phyloP scores from a whole-genome alignment of 306 rosid species.

The Inga oerstediana region DNA sequence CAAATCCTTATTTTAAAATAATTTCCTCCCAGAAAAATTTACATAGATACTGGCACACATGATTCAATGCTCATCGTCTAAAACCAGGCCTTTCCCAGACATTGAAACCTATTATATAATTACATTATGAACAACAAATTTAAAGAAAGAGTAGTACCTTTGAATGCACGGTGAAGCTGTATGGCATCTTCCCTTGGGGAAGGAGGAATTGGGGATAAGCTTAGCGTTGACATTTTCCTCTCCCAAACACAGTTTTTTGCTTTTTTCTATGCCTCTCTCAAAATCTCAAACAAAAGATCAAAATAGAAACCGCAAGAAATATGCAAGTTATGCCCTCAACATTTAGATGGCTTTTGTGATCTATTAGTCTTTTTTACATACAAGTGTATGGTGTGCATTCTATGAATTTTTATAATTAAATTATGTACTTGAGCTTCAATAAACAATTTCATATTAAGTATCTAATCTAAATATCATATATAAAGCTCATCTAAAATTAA shows the following conservation, averaged over 20 bases:
- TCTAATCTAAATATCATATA: too few relatives aligned
- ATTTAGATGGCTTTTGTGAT: not conserved
- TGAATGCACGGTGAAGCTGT: conserved; percentile 79
- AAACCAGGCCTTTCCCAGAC: not conserved
- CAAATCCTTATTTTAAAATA: not conserved
- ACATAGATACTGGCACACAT: not conserved
- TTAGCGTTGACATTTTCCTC: conserved; percentile 44
- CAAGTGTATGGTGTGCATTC: not conserved
- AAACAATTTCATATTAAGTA: too few relatives aligned
- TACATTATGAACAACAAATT: not conserved
- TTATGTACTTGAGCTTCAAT: not conserved
- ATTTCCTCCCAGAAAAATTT: not conserved
- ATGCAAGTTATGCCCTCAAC: not conserved
- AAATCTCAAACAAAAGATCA: not conserved
- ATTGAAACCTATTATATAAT: not conserved
- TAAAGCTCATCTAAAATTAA: not conserved
- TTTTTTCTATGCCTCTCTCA: not conserved
- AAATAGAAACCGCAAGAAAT: not conserved
- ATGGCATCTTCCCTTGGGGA: conserved; percentile 76
- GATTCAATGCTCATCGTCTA: not conserved
- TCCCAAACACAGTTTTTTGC: not conserved
- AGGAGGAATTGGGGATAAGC: conserved; percentile 57
- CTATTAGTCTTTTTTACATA: too few relatives aligned
- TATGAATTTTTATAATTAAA: too few relatives aligned
- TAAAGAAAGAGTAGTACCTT: conserved; percentile 43